Evolutionary conservation across 2,329 filamentous ascomycete genomes (phyloP), one percentile per base, ranked within the genome.

Genomic region (Botryotinia globosa): DNA sequence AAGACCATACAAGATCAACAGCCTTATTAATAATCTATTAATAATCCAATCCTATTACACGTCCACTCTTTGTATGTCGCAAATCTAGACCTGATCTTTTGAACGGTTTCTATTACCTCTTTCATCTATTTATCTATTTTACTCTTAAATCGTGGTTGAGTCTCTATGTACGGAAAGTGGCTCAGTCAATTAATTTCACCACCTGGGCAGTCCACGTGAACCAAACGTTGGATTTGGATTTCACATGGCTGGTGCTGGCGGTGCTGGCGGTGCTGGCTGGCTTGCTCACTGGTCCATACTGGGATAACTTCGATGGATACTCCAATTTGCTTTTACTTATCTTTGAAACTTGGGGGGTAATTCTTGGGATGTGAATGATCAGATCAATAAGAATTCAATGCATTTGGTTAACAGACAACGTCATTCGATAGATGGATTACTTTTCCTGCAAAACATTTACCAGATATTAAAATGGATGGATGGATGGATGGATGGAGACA

Each of bases 301-400:
- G 29, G 56, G 56, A 59, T 34, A 37, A 59, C 22, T 59, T 59
- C 56, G 18, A 59, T 59, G 56, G 56, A 59, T n/a, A n/a, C 45
- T 14, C 48, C 12, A 51, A 51, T 51, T 12, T 51, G 22, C 45
- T 51, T 20, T 61, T 39, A 44, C 39, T 39, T 45, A 58, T 71
- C 18, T 58, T 32, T 59, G 45, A 71, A 42, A 71, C 61, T 71
- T 25, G 58, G 58, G 59, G 68, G 68, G 68, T 45, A 63, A 63
- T 42, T 54, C 16, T 61, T 61, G 48, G 25, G 25, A n/a, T n/a
- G 48, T 48, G 25, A 12, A 71, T 71, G 68, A 67, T 72, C 62
- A 67, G 70, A 72, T 72, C 70, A 72, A 67, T 34, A 67, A 48
- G 29, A 66, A 59, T 67, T 44, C 62, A 67, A 67, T 72, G 70